Conservation (phyloP, 805 yeast species). For the Diddensiella santjacobensis region DNA sequence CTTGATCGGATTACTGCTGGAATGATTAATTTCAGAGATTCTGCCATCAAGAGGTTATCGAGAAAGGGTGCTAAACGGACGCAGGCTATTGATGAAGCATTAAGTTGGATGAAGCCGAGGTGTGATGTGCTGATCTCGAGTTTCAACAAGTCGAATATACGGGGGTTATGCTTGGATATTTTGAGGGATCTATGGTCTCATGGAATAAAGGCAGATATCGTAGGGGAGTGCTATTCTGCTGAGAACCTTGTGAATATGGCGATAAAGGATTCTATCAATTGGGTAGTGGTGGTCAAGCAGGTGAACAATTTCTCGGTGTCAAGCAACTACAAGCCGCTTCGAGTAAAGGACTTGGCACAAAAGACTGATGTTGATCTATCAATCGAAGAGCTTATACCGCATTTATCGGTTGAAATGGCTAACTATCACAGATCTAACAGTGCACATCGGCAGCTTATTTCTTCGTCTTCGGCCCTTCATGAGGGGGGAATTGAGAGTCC, state of each 20-base stretch:
- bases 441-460: neutral
- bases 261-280: conserved; percentile 62
- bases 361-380: conserved; percentile 70
- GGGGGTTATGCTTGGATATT: conserved; percentile 60
- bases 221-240: conserved; percentile 33
- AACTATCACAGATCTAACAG: conserved; percentile 11
- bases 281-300: conserved; percentile 77
- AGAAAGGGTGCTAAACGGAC: conserved; percentile 21
- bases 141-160: conserved; percentile 52
- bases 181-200: conserved; percentile 65
- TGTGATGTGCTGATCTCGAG: conserved; percentile 82
- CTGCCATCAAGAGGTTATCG: conserved; percentile 16
- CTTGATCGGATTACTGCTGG: conserved; percentile 59
- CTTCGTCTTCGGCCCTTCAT: neutral
- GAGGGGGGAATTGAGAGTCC: neutral
- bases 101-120: conserved; percentile 52
- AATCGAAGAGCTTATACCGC: conserved; percentile 56
- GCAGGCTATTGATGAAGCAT: conserved; percentile 22
- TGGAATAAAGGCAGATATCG: conserved; percentile 75
- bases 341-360: conserved; percentile 59
- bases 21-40: conserved; percentile 36
- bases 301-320: conserved; percentile 41
- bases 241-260: conserved; percentile 71
- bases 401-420: conserved; percentile 36
- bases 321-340: conserved; percentile 69